Evolutionary conservation across 1,139 yeast genomes (phyloP).

Genomic region (Geotrichum citri-aurantii): DNA sequence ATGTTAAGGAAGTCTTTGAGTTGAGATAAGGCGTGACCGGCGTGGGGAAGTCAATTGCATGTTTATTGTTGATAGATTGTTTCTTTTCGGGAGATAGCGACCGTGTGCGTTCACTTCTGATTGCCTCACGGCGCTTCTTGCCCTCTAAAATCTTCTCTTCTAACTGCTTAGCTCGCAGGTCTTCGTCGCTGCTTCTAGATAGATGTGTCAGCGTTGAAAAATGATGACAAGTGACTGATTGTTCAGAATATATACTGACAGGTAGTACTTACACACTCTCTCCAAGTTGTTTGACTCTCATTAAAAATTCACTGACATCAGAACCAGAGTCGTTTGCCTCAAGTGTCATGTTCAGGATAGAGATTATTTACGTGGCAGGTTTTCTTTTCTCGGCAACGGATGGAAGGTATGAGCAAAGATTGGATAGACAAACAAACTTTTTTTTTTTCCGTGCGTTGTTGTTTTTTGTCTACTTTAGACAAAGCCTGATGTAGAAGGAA

Average conservation of each 20-base stretch:
- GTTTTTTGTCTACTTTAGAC: background rate
- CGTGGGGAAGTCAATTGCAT: background rate
- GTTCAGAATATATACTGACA: background rate
- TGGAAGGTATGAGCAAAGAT: background rate
- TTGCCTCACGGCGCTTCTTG: slow-evolving; percentile 30
- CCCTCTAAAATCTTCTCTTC: slow-evolving; percentile 36
- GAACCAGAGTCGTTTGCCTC: slow-evolving; percentile 14
- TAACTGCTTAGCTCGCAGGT: slow-evolving; percentile 33
- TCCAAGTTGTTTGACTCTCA: slow-evolving; percentile 35
- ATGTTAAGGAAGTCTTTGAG: slow-evolving; percentile 5
- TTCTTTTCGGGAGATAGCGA: slow-evolving; percentile 28
- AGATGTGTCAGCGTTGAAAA: background rate
- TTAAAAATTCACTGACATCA: slow-evolving; percentile 36
- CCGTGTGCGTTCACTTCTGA: slow-evolving; percentile 30
- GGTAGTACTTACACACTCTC: slow-evolving; percentile 30
- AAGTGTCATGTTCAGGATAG: slow-evolving; percentile 1
- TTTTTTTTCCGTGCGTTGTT: background rate
- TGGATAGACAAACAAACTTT: background rate
- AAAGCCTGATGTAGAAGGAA: background rate
- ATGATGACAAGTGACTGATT: background rate
- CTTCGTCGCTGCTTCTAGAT: slow-evolving; percentile 36
- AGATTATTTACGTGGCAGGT: background rate
- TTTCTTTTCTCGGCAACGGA: background rate
- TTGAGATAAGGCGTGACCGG: slow-evolving; percentile 7
- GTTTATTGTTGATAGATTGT: slow-evolving; percentile 6